A percentile compares a stretch with the other conserved stretches of the same genome.
phyloP scores from a whole-genome alignment of 2,329 filamentous ascomycete genomes.

The Calonectria fujianensis region DNA sequence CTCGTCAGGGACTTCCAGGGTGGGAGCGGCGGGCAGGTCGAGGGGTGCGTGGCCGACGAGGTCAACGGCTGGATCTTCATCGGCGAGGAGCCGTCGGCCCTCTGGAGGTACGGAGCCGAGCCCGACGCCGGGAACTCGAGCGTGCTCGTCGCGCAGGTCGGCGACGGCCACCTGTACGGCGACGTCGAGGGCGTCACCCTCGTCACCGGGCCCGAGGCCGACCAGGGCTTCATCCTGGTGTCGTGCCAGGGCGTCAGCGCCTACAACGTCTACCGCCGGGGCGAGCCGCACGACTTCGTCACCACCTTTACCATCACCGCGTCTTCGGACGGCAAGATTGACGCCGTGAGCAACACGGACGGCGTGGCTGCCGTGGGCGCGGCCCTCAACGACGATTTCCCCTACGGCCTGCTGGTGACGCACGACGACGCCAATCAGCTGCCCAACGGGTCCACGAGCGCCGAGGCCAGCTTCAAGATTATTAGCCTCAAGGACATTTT shows the following conservation, averaged over 20 bases:
- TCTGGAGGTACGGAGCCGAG: conserved; percentile 73
- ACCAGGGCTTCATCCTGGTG: conserved; percentile 70
- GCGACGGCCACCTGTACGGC: conserved; percentile 68
- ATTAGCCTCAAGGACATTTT: conserved; percentile 65
- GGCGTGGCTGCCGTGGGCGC: conserved; percentile 69
- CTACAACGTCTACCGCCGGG: conserved; percentile 70
- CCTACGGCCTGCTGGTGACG: conserved; percentile 68
- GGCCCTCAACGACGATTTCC: conserved; percentile 64
- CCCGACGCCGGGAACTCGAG: conserved; percentile 63
- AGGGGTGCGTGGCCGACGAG: conserved; percentile 73
- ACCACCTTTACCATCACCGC: conserved; percentile 68
- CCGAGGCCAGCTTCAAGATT: conserved; percentile 71
- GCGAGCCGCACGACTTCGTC: conserved; percentile 69
- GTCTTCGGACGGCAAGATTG: conserved; percentile 64
- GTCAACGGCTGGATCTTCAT: conserved; percentile 70
- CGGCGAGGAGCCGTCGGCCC: conserved; percentile 70
- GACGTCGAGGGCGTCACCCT: conserved; percentile 74
- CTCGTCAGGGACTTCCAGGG: conserved; percentile 71
- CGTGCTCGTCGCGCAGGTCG: conserved; percentile 63
- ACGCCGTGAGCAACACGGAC: conserved; percentile 73
- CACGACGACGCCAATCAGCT: conserved; percentile 74
- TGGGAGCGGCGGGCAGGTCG: conserved; percentile 71
- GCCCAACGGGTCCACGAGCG: conserved; percentile 65
- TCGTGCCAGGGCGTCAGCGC: conserved; percentile 72
- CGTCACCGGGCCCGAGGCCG: conserved; percentile 65